phyloP scores from a whole-genome alignment of 2,329 filamentous ascomycete genomes.

The Keithomyces neogunnii region DNA sequence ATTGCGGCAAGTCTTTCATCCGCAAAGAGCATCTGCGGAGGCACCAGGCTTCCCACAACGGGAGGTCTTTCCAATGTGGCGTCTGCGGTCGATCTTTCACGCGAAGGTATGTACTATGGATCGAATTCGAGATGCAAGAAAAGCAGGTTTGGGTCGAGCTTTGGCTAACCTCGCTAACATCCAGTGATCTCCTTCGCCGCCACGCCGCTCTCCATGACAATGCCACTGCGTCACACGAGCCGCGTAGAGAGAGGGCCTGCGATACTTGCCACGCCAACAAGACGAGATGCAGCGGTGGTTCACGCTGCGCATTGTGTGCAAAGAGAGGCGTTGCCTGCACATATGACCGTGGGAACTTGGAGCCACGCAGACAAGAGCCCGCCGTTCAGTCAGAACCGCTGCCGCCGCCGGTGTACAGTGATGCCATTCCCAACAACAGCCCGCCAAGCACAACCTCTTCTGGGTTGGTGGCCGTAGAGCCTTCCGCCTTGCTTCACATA shows the following conservation, averaged over 20 bases:
- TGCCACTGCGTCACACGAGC: constrained; percentile 17
- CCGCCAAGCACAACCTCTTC: not conserved
- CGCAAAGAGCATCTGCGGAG: constrained; percentile 31
- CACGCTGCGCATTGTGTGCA: constrained; percentile 28
- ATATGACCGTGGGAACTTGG: constrained; percentile 17
- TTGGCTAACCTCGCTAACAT: not conserved
- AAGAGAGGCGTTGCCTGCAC: constrained; percentile 30
- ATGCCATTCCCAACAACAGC: not conserved
- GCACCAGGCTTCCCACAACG: constrained; percentile 30
- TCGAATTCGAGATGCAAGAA: not conserved
- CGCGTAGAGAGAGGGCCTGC: constrained; percentile 30
- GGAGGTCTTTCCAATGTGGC: constrained; percentile 24
- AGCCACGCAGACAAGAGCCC: not conserved
- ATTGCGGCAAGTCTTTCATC: constrained; percentile 31
- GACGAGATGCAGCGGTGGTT: constrained; percentile 34
- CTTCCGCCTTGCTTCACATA: not conserved
- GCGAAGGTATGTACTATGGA: constrained; percentile 19
- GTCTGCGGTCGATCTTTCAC: constrained; percentile 31
- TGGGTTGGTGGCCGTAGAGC: not conserved
- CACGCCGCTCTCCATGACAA: constrained; percentile 27
- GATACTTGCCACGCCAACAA: constrained; percentile 36
- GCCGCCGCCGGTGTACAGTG: not conserved
- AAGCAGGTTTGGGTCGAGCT: not conserved
- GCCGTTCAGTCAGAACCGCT: constrained; percentile 1
- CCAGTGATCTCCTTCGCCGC: constrained; percentile 29